phyloP scores from a whole-genome alignment of 345 rosid genomes.

The Brassica nigra region DNA sequence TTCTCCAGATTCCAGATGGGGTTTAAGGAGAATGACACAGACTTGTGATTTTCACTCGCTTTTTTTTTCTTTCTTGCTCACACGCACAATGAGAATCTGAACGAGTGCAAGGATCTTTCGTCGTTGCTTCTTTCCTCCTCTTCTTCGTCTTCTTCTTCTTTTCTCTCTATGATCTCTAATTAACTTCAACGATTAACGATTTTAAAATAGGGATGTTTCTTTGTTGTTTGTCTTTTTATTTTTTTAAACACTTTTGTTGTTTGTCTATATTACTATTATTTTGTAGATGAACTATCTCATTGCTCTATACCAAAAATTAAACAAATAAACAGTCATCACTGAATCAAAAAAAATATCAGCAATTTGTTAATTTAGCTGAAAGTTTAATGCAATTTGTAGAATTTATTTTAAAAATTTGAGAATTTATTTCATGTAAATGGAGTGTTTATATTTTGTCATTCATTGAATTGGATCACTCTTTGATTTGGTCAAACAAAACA shows the following conservation, averaged over 20 bases:
- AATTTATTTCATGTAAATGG: neutral
- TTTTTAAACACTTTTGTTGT: neutral
- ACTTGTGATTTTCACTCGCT: neutral
- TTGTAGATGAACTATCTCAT: slow-evolving; percentile 4
- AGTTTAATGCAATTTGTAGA: neutral
- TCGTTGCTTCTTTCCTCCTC: slow-evolving; percentile 22
- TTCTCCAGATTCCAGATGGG: neutral
- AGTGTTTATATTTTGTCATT: neutral
- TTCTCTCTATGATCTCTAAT: slow-evolving; percentile 25
- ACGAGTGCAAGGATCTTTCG: slow-evolving; percentile 32
- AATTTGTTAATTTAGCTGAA: slow-evolving; percentile 19
- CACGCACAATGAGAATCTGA: slow-evolving; percentile 16
- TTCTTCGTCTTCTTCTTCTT: neutral
- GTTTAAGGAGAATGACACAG: slow-evolving; percentile 22
- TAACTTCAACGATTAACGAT: slow-evolving; percentile 23
- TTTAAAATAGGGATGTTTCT: neutral
- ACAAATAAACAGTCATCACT: neutral
- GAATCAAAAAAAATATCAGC: neutral
- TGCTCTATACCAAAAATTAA: neutral
- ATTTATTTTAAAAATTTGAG: neutral
- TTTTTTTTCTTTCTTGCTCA: slow-evolving; percentile 4
- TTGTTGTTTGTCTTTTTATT: neutral
- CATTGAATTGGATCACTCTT: neutral
- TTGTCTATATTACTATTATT: neutral
- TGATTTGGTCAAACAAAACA: slow-evolving; percentile 18